Conservation (phyloP, 208 protist genomes). For the Crithidia fasciculata region DNA sequence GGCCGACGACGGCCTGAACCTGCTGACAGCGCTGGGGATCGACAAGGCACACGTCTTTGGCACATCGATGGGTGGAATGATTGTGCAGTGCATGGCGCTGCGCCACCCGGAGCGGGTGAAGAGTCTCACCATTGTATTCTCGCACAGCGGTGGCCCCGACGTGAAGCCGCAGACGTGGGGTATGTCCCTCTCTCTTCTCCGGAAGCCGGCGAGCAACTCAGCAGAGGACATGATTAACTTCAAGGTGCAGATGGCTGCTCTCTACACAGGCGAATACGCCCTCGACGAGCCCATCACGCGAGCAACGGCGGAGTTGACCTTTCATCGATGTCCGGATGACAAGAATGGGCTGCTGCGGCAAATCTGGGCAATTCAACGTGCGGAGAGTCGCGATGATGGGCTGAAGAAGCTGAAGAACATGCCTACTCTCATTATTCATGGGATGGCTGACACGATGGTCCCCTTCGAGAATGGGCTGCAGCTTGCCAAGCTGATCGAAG, state of each 20-base stretch:
- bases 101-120: constrained; percentile 45
- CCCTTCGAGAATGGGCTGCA: constrained; percentile 64
- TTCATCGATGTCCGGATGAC: constrained; percentile 47
- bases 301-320: constrained; percentile 4
- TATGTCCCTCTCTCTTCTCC: constrained; percentile 45
- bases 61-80: constrained; percentile 81
- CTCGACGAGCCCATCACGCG: constrained; percentile 33
- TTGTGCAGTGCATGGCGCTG: constrained; percentile 75
- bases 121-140: constrained; percentile 59
- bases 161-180: constrained; percentile 41
- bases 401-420: constrained; percentile 31
- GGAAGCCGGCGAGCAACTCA: constrained; percentile 39
- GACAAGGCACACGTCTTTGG: constrained; percentile 62
- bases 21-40: constrained; percentile 61
- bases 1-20: constrained; percentile 55
- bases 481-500: constrained; percentile 44
- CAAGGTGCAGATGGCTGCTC: constrained; percentile 33
- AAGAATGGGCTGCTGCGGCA: constrained; percentile 48
- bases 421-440: constrained; percentile 59
- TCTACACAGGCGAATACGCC: constrained; percentile 44
- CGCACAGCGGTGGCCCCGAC: constrained; percentile 50
- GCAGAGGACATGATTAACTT: constrained; percentile 48
- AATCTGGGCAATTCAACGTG: constrained; percentile 59
- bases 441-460: constrained; percentile 55
- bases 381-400: constrained; percentile 40